Base-by-base conservation (phyloP, 108 stramenopile genomes). In the Pseudonitzschia multistriata region DNA sequence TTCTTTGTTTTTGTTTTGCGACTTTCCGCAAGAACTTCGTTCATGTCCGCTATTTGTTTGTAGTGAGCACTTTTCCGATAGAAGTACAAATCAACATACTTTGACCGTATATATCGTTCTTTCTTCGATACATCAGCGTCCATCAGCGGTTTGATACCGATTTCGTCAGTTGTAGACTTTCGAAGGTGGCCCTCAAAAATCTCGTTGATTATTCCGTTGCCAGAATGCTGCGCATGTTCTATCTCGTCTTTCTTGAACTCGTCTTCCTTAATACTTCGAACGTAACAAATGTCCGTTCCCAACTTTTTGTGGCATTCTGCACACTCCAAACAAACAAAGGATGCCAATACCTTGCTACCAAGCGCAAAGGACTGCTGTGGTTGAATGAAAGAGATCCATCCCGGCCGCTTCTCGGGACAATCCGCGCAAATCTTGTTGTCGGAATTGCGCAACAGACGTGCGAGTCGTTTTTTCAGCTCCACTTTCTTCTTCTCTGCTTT, bases 321-420 rank as follows among this genome's bases (percentile, higher is more conserved):
- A 79, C 97, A 97, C 62, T 97, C 91, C 57, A 92, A 88, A 81
- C 97, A 97, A 72, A 94, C 85, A 79, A 97, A 97, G 61, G 91
- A 80, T 22, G 94, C 96, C 78, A 83, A 73, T 42, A 73, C 68
- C 25, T 73, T 68, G 4, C 77, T 74, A 6, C 83, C 80, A 19
- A 74, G 64, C 11, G 82, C 84, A 19, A 80, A 68, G 1, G 79
- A 75, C 3, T 81, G 81, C 15, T 82, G 84, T n/a, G 84, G 80
- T 28, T 76, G 70, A 52, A 88, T 79, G 59, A 85, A 72, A 33
- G 85, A 86, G 5, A 89, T 92, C 95, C 94, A 97, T 52, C 86
- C 84, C n/a, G 96, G 96, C 63, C 92, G 85, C 53, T 85, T 81
- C 42, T 88, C 87, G 31, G 92, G 88, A 72, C 92, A 93, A 65